A percentile compares a stretch with the other conserved stretches of the same genome.
Conservation (phyloP, 306 rosid species). For the Datisca glomerata region DNA sequence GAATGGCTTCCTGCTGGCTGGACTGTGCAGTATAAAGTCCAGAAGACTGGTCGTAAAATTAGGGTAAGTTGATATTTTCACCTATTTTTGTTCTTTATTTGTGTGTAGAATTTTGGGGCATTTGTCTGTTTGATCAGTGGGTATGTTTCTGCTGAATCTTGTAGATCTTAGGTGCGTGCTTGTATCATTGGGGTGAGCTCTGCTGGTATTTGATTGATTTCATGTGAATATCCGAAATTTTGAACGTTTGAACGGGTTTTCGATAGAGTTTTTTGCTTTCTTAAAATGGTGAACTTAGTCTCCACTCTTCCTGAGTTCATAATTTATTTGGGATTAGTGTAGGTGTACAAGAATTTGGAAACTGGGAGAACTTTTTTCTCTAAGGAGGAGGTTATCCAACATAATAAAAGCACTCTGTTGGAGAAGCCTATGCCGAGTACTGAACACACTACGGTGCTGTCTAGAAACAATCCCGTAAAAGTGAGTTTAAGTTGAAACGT, state of each 20-base stretch:
- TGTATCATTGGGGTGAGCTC: no score
- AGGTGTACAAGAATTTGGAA: slow-evolving; percentile 26
- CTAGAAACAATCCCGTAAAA: slow-evolving; percentile 20
- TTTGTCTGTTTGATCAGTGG: not conserved
- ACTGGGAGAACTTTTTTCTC: slow-evolving; percentile 27
- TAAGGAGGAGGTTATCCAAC: slow-evolving; percentile 23
- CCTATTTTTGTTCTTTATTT: slow-evolving; percentile 9
- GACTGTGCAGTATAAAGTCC: slow-evolving; percentile 25
- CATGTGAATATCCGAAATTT: no score
- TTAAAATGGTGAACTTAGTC: no score
- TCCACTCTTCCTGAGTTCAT: slow-evolving; percentile 4
- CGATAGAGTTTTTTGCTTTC: no score
- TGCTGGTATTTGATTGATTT: no score
- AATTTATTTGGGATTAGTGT: slow-evolving; percentile 14
- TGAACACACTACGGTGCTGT: slow-evolving; percentile 5
- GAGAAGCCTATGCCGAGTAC: slow-evolving; percentile 20
- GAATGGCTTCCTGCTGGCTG: slow-evolving; percentile 43
- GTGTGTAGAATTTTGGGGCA: not conserved
- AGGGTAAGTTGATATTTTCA: no score
- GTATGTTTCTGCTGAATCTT: no score
- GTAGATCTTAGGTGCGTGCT: no score
- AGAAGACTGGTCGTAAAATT: slow-evolving; percentile 27
- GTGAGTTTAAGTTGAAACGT: slow-evolving; percentile 28
- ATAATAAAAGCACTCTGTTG: slow-evolving; percentile 9
- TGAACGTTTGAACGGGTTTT: no score